Base-by-base conservation (phyloP, 78 protist genomes). In the Salpingoeca rosetta region DNA sequence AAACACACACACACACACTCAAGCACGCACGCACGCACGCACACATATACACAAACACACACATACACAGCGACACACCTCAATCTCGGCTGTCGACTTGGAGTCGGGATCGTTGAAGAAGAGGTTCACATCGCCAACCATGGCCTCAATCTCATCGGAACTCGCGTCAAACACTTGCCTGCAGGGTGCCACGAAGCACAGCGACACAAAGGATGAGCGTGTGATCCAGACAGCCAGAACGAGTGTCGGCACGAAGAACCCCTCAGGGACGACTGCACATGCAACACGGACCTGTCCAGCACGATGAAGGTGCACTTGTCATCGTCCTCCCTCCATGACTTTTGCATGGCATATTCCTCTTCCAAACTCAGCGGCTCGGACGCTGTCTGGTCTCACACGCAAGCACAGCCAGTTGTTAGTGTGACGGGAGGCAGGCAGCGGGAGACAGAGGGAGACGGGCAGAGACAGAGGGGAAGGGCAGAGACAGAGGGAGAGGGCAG, bases 51-150 rank as follows among this genome's bases (percentile, higher is more conserved):
- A n/a, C n/a, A n/a, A n/a, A n/a, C n/a, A 51, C 65, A 51, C 31
- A 7, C 7, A 7, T 7, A 17, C 65, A 51, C 31, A 51, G 7
- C 31, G 7, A 17, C 65, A 51, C 65, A 51, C 65, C 40, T 93
- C 95, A 11, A 89, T 78, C 43, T 89, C 93, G 22, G 89, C 94
- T 0, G 87, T 73, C 11, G 80, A 83, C 36, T 73, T 87, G 73
- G 84, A 93, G 65, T 88, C 90, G 25, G 22, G 84, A 12, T 89
- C 93, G 26, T 80, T 82, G 65, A 90, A 77, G 80, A 94, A 95
- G 39, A 91, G 36, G 86, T 95, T 95, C 31, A 94, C 90, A 88
- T 95, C 98, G 27, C 98, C 98, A 40, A 88, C 77, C 95, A 94
- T 92, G 44, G 83, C 24, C 22, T 28, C 76, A 1, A 39, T 7